These are phyloP conservation scores for Trypanosoma cruzi DNA, from an alignment of 208 protist species.

Conservation along the genomic window DNA sequence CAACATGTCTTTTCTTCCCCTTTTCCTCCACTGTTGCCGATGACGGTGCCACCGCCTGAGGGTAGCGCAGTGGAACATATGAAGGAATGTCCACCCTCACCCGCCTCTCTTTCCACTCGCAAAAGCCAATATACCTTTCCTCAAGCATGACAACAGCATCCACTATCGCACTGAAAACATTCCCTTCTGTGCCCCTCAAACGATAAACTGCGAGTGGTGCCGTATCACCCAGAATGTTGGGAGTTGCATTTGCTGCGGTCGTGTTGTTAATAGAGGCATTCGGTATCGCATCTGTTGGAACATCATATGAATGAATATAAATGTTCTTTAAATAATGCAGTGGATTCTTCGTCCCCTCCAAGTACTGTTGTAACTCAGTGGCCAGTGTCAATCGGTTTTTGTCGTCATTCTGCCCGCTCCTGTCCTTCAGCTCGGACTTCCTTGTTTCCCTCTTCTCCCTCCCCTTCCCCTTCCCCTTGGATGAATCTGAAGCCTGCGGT, in stretches of 20 bases:
- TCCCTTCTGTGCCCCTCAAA: slow-evolving; percentile 20
- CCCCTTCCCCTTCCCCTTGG: slow-evolving; percentile 17
- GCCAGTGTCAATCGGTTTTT: slow-evolving; percentile 11
- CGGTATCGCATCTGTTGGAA: slow-evolving; percentile 32
- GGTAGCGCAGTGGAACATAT: slow-evolving; percentile 26
- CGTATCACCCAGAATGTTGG: slow-evolving; percentile 7
- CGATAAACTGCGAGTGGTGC: slow-evolving; percentile 1
- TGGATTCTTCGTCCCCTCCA: background rate
- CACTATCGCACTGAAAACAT: slow-evolving; percentile 19
- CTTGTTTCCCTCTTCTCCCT: slow-evolving; percentile 16
- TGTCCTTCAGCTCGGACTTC: slow-evolving; percentile 1
- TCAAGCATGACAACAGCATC: slow-evolving; percentile 23
- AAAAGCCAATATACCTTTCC: slow-evolving; percentile 17
- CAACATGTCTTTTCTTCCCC: slow-evolving; percentile 4
- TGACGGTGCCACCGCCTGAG: background rate
- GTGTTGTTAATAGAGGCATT: slow-evolving; percentile 6
- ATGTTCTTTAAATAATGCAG: slow-evolving; percentile 23
- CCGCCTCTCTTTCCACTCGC: slow-evolving; percentile 20
- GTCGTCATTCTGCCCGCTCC: slow-evolving; percentile 5
- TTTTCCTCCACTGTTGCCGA: slow-evolving; percentile 8
- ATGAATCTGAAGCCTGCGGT: background rate
- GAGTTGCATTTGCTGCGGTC: slow-evolving; percentile 13
- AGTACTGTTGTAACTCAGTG: slow-evolving; percentile 18
- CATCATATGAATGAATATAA: slow-evolving; percentile 33
- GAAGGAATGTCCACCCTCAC: slow-evolving; percentile 15